Conservation (phyloP, 495 filamentous ascomycete species). For the Podospora conica region DNA sequence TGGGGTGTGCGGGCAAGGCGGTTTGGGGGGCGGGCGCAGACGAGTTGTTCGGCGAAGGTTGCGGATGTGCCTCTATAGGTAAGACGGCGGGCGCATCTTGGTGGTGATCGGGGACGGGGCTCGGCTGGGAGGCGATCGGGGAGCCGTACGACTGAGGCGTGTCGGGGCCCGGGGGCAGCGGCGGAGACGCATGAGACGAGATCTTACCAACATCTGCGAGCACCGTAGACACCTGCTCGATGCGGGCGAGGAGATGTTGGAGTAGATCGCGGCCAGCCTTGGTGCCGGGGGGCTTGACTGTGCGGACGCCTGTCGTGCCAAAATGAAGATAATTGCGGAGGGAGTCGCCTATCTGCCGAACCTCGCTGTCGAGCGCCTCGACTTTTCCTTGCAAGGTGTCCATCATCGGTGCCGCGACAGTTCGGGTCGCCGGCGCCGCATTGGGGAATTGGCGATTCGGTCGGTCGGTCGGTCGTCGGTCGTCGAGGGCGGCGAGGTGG, state of each 20-base stretch:
- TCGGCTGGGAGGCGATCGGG: background rate
- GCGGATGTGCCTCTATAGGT: background rate
- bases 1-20: background rate
- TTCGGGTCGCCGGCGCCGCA: slow-evolving; percentile 10
- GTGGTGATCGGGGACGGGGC: background rate
- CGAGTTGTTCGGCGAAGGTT: background rate
- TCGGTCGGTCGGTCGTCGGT: no score
- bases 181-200: slow-evolving; percentile 11
- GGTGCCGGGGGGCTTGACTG: slow-evolving; percentile 24
- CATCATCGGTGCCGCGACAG: slow-evolving; percentile 24
- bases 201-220: slow-evolving; percentile 8
- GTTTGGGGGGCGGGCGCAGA: background rate
- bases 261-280: slow-evolving; percentile 24
- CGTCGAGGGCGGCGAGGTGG: background rate
- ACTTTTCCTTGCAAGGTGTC: slow-evolving; percentile 21
- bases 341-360: slow-evolving; percentile 19
- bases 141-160: slow-evolving; percentile 18
- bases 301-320: slow-evolving; percentile 15
- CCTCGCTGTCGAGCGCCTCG: slow-evolving; percentile 22
- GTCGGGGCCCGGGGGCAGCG: slow-evolving; percentile 10
- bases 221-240: slow-evolving; percentile 19
- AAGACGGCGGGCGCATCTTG: background rate
- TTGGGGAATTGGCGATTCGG: slow-evolving; percentile 4
- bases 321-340: slow-evolving; percentile 22
- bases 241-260: slow-evolving; percentile 17